Base-by-base conservation (phyloP, 2,329 filamentous ascomycete genomes). In the Penicillium sp. region DNA sequence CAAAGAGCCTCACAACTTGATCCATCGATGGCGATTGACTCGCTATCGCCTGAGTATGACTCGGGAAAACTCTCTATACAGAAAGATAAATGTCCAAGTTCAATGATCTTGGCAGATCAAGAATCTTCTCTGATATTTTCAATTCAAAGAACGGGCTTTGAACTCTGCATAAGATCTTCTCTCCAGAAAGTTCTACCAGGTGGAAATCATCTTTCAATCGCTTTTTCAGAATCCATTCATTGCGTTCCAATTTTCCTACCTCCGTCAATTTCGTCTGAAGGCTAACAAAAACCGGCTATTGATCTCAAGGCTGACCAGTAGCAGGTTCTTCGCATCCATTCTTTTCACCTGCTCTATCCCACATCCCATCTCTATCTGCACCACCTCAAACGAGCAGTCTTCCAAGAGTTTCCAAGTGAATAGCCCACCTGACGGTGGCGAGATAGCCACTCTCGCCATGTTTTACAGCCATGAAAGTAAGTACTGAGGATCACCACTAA, bases 381-480 rank as follows among this genome's bases (percentile, higher is more conserved):
- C 34, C 10, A 3, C 12, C 16, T 38, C 36, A 21, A 39, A 21
- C 8, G 16, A 39, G 9, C 36, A 12, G 36, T 18, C 9, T 6
- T 16, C 4, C 36, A 39, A 21, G 16, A 4, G 6, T 21, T 16
- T 12, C 21, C 9, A 39, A 10, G 18, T 12, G 6, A 39, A 39
- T 10, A 13, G 36, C 16, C 16, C 18, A 39, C 36, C 36, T 39
- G 16, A 18, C 18, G 36, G 36, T 39, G 16, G 16, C 18, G 16
- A 16, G 8, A n/a, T 16, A 13, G 26, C 8, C 36, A 9, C 21
- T 33, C 13, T 28, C 54, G 61, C 54, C 53, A 96, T 96, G 92
- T 96, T 96, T 70, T 97, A 96, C 76, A 95, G 89, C 65, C 90
- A 96, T 75, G 92, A 96, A 74, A 90, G 93, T 94, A 78, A 68